phyloP scores from a whole-genome alignment of 768 basidiomycete species.

The Cantharellus anzutake region DNA sequence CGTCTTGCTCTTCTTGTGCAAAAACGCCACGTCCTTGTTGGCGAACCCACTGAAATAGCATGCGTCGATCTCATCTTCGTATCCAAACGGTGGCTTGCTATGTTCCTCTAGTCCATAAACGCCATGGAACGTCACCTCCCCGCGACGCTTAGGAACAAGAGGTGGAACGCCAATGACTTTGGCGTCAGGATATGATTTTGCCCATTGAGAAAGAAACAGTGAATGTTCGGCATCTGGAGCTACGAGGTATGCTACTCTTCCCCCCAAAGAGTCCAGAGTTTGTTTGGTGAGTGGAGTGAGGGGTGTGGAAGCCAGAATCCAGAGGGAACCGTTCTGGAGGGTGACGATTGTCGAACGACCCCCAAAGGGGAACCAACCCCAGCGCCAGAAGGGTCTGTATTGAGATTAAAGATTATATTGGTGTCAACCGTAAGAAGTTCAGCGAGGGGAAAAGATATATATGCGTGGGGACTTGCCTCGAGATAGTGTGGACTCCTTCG shows the following conservation, averaged over 20 bases:
- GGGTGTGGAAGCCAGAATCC: slow-evolving; percentile 69
- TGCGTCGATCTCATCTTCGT: slow-evolving; percentile 20
- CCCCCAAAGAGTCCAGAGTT: slow-evolving; percentile 40
- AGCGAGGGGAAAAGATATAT: too few relatives aligned
- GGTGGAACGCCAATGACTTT: slow-evolving; percentile 51
- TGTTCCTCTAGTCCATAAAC: neutral
- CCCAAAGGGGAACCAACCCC: slow-evolving; percentile 51
- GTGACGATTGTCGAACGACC: slow-evolving; percentile 69
- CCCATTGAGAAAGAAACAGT: neutral
- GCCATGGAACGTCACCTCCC: slow-evolving; percentile 13
- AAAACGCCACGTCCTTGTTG: slow-evolving; percentile 24
- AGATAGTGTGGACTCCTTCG: too few relatives aligned
- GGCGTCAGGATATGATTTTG: slow-evolving; percentile 41
- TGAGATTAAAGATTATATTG: too few relatives aligned
- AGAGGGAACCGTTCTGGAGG: slow-evolving; percentile 41
- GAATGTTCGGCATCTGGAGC: neutral
- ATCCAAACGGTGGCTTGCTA: slow-evolving; percentile 14
- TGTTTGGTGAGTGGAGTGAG: slow-evolving; percentile 42
- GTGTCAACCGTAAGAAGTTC: too few relatives aligned
- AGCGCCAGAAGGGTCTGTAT: slow-evolving; percentile 36
- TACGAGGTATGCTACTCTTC: neutral
- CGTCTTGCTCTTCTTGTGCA: slow-evolving; percentile 22
- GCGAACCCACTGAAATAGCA: slow-evolving; percentile 16
- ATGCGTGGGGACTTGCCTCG: too few relatives aligned
- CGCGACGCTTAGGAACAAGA: slow-evolving; percentile 29